Conservation (phyloP, 257 asterid species). For the Solanum rostratum region DNA sequence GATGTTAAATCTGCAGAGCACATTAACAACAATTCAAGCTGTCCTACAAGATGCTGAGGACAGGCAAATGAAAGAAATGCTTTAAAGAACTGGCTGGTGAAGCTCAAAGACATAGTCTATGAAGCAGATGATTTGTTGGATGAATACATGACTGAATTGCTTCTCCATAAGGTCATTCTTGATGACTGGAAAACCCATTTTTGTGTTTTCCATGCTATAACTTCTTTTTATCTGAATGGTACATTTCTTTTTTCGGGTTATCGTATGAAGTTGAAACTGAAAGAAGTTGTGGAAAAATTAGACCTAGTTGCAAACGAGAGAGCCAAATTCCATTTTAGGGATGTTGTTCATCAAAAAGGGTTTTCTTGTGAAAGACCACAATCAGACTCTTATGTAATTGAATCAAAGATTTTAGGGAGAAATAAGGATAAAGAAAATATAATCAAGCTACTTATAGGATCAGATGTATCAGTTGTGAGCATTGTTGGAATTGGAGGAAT, state of each 20-base stretch:
- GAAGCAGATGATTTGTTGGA: constrained; percentile 7
- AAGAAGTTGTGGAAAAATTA: background rate
- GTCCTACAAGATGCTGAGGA: background rate
- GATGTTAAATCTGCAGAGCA: background rate
- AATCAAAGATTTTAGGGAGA: background rate
- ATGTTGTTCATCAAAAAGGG: background rate
- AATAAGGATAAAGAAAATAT: background rate
- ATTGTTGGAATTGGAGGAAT: constrained; percentile 5
- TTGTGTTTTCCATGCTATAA: background rate
- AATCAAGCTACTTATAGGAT: background rate
- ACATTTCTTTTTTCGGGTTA: background rate
- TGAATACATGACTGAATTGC: background rate
- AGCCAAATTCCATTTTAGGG: background rate
- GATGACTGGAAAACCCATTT: background rate
- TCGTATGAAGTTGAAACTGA: background rate
- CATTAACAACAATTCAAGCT: background rate
- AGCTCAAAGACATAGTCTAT: background rate
- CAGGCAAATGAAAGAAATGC: background rate
- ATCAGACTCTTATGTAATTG: background rate
- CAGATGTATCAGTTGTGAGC: background rate
- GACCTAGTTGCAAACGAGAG: background rate
- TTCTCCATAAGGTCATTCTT: background rate
- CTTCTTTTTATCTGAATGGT: background rate
- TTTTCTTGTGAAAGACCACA: background rate
- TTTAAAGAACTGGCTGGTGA: background rate